These are phyloP conservation scores for Allium fistulosum DNA, from an alignment of 106 monocot species.

Conservation along the genomic window DNA sequence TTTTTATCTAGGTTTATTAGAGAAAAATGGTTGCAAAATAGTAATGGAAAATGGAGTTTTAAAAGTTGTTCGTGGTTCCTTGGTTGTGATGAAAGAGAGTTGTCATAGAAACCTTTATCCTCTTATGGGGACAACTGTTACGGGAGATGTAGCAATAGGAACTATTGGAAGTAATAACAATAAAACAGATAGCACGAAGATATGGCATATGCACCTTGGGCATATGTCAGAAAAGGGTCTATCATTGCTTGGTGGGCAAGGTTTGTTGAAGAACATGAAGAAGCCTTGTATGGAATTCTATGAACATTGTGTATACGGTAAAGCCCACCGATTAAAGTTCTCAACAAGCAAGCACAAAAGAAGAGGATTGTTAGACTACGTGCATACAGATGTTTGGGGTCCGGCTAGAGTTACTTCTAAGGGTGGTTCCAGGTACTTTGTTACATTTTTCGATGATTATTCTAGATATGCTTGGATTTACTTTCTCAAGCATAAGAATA, in stretches of 20 bases:
- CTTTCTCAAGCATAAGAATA: too few species aligned
- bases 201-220: not conserved
- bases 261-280: not conserved
- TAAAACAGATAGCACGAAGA: not conserved
- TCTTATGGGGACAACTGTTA: not conserved
- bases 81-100: too few species aligned
- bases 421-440: not conserved
- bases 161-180: not conserved
- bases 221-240: too few species aligned
- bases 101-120: too few species aligned
- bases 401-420: not conserved
- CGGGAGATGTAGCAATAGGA: not conserved
- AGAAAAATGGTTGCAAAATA: too few species aligned
- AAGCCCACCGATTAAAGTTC: not conserved
- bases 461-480: too few species aligned
- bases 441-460: not conserved
- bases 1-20: too few species aligned
- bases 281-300: not conserved
- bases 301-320: not conserved
- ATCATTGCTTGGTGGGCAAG: not conserved
- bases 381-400: not conserved
- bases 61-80: too few species aligned
- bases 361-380: not conserved
- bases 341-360: not conserved
- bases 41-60: too few species aligned